Evolutionary conservation across 768 basidiomycete genomes (phyloP).

Genomic region (Hypsizygus marmoreus): DNA sequence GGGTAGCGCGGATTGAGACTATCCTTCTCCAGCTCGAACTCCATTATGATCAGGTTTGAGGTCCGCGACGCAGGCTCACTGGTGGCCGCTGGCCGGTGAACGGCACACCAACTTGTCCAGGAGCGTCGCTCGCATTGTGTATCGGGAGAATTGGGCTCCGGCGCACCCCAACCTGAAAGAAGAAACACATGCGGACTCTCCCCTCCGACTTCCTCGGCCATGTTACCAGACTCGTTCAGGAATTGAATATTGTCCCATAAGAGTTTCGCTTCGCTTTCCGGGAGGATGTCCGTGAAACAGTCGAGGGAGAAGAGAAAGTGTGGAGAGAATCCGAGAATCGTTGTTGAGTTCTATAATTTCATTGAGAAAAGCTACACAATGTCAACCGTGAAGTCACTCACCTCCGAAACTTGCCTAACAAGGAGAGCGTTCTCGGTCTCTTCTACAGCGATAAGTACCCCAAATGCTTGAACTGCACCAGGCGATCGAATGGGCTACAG

Average conservation of each 20-base stretch:
- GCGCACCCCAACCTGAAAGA: slow-evolving; percentile 70
- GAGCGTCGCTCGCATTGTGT: slow-evolving; percentile 36
- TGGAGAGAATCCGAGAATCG: slow-evolving; percentile 73
- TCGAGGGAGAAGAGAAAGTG: slow-evolving; percentile 68
- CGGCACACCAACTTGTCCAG: slow-evolving; percentile 74
- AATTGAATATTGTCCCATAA: slow-evolving; percentile 78
- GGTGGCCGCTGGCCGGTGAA: slow-evolving; percentile 51
- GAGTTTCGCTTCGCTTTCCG: slow-evolving; percentile 61
- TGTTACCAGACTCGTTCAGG: slow-evolving; percentile 53
- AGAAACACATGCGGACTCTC: slow-evolving; percentile 69
- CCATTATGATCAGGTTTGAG: slow-evolving; percentile 59
- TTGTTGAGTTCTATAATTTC: slow-evolving; percentile 68
- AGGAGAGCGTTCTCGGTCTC: slow-evolving; percentile 56
- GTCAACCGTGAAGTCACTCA: slow-evolving; percentile 25
- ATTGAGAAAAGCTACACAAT: background rate
- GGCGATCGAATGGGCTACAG: slow-evolving; percentile 83
- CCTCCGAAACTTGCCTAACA: slow-evolving; percentile 83
- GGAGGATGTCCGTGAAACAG: slow-evolving; percentile 72
- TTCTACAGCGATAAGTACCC: slow-evolving; percentile 72
- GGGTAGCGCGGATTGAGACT: slow-evolving; percentile 70
- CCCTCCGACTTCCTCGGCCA: slow-evolving; percentile 42
- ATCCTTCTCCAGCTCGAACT: slow-evolving; percentile 80
- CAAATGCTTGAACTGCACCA: slow-evolving; percentile 81
- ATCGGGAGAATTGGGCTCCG: slow-evolving; percentile 43
- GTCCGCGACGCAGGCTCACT: slow-evolving; percentile 8